Percentiles rank a stretch among this genome's conserved stretches.
Conservation (phyloP, 2,329 filamentous ascomycete genomes). For the Zelopaecilomyces penicillatus region DNA sequence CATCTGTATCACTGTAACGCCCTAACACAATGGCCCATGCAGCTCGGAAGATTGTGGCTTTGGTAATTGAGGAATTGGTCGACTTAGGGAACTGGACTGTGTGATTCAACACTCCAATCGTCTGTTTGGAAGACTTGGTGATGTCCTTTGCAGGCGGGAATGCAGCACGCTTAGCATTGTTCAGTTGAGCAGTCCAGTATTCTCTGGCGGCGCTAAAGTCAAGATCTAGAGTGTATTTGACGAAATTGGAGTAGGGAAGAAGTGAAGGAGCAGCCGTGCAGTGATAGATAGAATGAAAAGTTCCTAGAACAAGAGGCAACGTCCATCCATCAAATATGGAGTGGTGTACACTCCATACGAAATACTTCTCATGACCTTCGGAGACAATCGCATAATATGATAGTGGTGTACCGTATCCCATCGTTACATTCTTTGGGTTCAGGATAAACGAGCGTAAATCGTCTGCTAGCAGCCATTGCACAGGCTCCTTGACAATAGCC, state of each 20-base stretch:
- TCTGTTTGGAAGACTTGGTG: background rate
- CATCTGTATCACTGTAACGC: background rate
- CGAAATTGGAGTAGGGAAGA: constrained; percentile 4
- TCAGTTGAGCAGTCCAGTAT: constrained; percentile 5
- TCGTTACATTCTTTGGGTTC: background rate
- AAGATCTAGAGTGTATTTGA: constrained; percentile 6
- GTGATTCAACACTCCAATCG: background rate
- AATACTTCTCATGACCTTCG: constrained; percentile 2
- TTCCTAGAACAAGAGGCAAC: constrained; percentile 1
- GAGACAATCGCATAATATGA: constrained; percentile 4
- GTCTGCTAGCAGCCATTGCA: background rate
- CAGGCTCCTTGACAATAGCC: constrained; percentile 9
- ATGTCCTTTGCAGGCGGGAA: background rate
- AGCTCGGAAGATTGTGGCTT: background rate
- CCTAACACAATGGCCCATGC: background rate
- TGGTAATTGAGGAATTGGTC: no score
- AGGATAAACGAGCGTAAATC: background rate
- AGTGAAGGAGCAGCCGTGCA: background rate
- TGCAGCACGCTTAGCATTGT: constrained; percentile 4
- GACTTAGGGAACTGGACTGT: background rate
- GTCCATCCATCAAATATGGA: constrained; percentile 16
- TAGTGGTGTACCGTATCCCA: constrained; percentile 5
- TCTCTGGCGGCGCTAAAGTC: constrained; percentile 1
- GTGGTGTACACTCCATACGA: constrained; percentile 10
- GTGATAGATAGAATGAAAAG: constrained; percentile 1